phyloP scores from a whole-genome alignment of 768 basidiomycete species.

The Kwoniella sp. region DNA sequence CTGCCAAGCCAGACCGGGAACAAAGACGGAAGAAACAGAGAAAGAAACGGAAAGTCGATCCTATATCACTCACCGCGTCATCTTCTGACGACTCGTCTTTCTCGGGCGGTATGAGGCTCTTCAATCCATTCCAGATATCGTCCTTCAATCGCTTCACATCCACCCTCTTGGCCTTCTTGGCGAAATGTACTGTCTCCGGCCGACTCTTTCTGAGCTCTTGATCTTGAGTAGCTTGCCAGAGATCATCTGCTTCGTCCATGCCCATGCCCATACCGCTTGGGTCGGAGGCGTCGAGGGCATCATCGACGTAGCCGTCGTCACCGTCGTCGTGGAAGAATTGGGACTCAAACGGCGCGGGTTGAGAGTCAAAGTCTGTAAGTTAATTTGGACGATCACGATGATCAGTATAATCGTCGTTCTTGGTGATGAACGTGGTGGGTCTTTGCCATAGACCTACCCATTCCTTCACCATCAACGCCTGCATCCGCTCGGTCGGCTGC shows the following conservation, averaged over 20 bases:
- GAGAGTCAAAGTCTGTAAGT: constrained; percentile 23
- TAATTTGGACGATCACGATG: background rate
- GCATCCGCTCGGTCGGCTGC: constrained; percentile 74
- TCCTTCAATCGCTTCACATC: constrained; percentile 97
- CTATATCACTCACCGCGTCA: constrained; percentile 35
- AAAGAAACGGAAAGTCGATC: constrained; percentile 3
- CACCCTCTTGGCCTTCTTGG: constrained; percentile 92
- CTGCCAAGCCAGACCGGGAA: too few species aligned
- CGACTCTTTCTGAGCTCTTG: constrained; percentile 73
- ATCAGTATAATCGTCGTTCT: background rate
- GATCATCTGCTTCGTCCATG: constrained; percentile 90
- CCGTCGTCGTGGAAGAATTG: constrained; percentile 94
- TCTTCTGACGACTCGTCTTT: constrained; percentile 50
- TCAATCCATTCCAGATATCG: constrained; percentile 92
- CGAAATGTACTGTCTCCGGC: constrained; percentile 89
- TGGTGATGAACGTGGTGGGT: background rate
- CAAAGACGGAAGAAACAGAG: background rate
- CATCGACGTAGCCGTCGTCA: constrained; percentile 69
- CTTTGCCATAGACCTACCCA: constrained; percentile 6
- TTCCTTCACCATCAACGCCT: constrained; percentile 67
- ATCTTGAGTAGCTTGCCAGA: constrained; percentile 75
- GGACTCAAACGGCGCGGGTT: constrained; percentile 78
- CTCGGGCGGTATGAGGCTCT: constrained; percentile 65
- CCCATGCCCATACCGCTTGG: constrained; percentile 25
- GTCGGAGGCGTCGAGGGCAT: constrained; percentile 56